Percentiles rank a stretch among this genome's conserved stretches.
These are phyloP conservation scores for Lentinula sp. DNA, from an alignment of 768 basidiomycete species.

Conservation along the genomic window DNA sequence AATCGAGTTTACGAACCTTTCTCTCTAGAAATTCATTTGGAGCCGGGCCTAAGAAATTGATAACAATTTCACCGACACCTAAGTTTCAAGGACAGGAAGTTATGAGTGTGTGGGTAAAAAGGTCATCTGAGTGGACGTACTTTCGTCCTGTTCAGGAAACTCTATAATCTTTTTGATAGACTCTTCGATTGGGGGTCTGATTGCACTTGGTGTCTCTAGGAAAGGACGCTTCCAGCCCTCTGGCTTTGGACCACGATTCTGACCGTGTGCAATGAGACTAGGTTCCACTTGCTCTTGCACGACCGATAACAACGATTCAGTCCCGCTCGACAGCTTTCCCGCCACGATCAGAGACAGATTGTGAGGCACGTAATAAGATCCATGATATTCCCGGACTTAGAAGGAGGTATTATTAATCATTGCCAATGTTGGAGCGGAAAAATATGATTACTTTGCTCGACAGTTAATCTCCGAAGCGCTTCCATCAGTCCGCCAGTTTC, in stretches of 20 bases:
- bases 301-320: conserved; percentile 69
- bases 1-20: conserved; percentile 35
- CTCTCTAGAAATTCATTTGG: conserved; percentile 65
- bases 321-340: conserved; percentile 79
- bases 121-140: conserved; percentile 22
- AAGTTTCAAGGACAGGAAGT: neutral
- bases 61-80: conserved; percentile 76
- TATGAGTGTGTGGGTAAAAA: neutral
- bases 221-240: conserved; percentile 91
- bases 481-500: conserved; percentile 98
- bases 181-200: conserved; percentile 42
- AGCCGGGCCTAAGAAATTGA: conserved; percentile 76
- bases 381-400: conserved; percentile 84
- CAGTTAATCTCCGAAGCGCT: conserved; percentile 75
- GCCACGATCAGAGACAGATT: conserved; percentile 86
- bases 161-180: conserved; percentile 66
- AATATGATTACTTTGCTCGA: conserved; percentile 71
- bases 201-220: conserved; percentile 76
- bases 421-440: conserved; percentile 1
- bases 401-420: conserved; percentile 4
- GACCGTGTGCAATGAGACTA: conserved; percentile 66
- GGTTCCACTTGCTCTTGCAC: conserved; percentile 84
- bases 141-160: conserved; percentile 97
- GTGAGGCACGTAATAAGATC: conserved; percentile 87
- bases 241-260: conserved; percentile 65